A percentile compares a stretch with the other conserved stretches of the same genome.
These are phyloP conservation scores for Ascoidea tarda DNA, from an alignment of 805 yeast genomes.

Conservation along the genomic window DNA sequence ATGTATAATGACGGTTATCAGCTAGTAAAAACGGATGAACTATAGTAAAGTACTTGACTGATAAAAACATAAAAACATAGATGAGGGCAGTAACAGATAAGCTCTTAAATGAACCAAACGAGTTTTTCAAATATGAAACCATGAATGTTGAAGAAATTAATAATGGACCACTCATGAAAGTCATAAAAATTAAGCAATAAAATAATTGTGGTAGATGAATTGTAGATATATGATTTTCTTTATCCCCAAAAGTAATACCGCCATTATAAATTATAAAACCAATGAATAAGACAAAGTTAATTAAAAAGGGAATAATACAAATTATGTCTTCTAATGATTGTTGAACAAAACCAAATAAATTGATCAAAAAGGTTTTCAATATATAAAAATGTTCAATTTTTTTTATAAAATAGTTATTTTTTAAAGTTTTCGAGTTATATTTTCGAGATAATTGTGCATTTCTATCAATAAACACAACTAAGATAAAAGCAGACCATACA, in stretches of 20 bases:
- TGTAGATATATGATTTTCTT: conserved; percentile 63
- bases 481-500: conserved; percentile 62
- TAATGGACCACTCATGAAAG: conserved; percentile 57
- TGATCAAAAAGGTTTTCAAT: conserved; percentile 1
- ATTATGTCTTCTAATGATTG: conserved; percentile 4
- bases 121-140: conserved; percentile 22
- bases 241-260: conserved; percentile 87
- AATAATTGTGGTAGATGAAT: conserved; percentile 71
- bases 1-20: conserved; percentile 88
- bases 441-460: conserved; percentile 22
- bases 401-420: conserved; percentile 3
- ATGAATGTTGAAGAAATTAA: conserved; percentile 41
- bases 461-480: conserved; percentile 39
- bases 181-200: conserved; percentile 56
- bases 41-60: conserved; percentile 51
- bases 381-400: not conserved
- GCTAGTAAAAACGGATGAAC: conserved; percentile 87
- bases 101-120: conserved; percentile 14
- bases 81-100: conserved; percentile 4
- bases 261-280: conserved; percentile 53
- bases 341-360: conserved; percentile 10
- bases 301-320: conserved; percentile 30
- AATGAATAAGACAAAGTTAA: conserved; percentile 39
- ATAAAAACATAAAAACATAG: conserved; percentile 23
- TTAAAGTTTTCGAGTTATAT: conserved; percentile 22